A percentile compares a stretch with the other conserved stretches of the same genome.
Conservation (phyloP, 2,329 filamentous ascomycete species). For the Alternaria consortialis region DNA sequence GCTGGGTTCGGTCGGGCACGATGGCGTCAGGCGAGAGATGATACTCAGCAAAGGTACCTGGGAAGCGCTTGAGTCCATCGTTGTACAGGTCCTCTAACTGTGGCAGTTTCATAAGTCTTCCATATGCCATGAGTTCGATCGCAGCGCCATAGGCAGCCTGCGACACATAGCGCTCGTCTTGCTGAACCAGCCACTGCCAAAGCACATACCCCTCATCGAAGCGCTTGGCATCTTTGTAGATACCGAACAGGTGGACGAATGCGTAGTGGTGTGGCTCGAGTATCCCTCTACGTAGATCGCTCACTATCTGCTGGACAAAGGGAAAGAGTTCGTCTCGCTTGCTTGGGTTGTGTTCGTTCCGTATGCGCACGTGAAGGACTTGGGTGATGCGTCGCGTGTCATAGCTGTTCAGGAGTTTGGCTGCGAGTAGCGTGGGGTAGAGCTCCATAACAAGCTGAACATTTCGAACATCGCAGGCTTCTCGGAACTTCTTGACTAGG, state of each 20-base stretch:
- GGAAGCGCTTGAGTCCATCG: conserved; percentile 57
- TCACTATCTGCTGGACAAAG: conserved; percentile 52
- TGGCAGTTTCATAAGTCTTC: conserved; percentile 48
- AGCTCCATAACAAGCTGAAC: conserved; percentile 33
- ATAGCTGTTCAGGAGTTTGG: conserved; percentile 20
- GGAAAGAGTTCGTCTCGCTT: conserved; percentile 23
- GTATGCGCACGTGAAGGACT: conserved; percentile 49
- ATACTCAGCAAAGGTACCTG: conserved; percentile 58
- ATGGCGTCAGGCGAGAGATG: conserved; percentile 59
- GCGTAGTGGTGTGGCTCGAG: conserved; percentile 51
- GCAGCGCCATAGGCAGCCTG: conserved; percentile 58
- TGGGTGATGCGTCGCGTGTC: conserved; percentile 47
- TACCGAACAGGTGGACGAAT: conserved; percentile 57
- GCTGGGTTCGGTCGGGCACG: conserved; percentile 53
- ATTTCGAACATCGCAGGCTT: conserved; percentile 29
- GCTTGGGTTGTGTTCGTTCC: conserved; percentile 21
- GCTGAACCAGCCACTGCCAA: conserved; percentile 59
- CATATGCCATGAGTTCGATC: conserved; percentile 59
- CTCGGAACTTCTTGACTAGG: conserved; percentile 24
- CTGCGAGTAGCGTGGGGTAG: conserved; percentile 36
- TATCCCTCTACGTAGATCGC: conserved; percentile 49
- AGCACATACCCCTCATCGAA: conserved; percentile 53
- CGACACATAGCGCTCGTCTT: conserved; percentile 55
- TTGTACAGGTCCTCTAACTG: conserved; percentile 58
- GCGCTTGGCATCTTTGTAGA: conserved; percentile 57